phyloP scores from a whole-genome alignment of 345 rosid genomes.

The Cardamine occulta region DNA sequence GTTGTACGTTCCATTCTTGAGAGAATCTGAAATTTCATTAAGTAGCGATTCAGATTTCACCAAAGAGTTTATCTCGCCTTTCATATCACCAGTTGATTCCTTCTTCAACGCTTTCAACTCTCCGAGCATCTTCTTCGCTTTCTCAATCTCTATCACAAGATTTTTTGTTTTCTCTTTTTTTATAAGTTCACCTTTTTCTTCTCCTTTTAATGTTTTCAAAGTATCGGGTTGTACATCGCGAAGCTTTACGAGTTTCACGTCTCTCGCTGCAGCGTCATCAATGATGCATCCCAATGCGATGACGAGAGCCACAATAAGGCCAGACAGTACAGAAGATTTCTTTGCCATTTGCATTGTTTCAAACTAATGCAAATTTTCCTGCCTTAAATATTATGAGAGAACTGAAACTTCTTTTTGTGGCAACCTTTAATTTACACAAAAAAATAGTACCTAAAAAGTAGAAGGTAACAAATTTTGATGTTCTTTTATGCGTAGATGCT shows the following conservation, averaged over 20 bases:
- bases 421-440: not conserved
- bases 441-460: slow-evolving; percentile 10
- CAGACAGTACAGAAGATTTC: not conserved
- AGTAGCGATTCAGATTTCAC: slow-evolving; percentile 43
- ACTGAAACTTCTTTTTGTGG: slow-evolving; percentile 3
- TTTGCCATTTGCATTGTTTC: slow-evolving; percentile 33
- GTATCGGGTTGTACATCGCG: slow-evolving; percentile 39
- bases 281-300: slow-evolving; percentile 28
- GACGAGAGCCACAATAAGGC: slow-evolving; percentile 22
- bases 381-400: slow-evolving; percentile 10
- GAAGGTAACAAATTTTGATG: not conserved
- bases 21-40: slow-evolving; percentile 22
- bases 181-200: slow-evolving; percentile 25
- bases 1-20: slow-evolving; percentile 35
- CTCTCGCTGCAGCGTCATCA: slow-evolving; percentile 32
- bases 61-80: slow-evolving; percentile 25
- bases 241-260: slow-evolving; percentile 35
- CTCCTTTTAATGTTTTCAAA: slow-evolving; percentile 23
- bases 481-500: slow-evolving; percentile 1
- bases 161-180: not conserved
- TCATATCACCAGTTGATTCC: slow-evolving; percentile 32
- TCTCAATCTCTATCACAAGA: slow-evolving; percentile 38
- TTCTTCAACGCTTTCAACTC: slow-evolving; percentile 37
- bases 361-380: slow-evolving; percentile 1
- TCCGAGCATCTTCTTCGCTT: slow-evolving; percentile 33